phyloP scores from a whole-genome alignment of 441 rosid species.

The Codiaeum variegatum region DNA sequence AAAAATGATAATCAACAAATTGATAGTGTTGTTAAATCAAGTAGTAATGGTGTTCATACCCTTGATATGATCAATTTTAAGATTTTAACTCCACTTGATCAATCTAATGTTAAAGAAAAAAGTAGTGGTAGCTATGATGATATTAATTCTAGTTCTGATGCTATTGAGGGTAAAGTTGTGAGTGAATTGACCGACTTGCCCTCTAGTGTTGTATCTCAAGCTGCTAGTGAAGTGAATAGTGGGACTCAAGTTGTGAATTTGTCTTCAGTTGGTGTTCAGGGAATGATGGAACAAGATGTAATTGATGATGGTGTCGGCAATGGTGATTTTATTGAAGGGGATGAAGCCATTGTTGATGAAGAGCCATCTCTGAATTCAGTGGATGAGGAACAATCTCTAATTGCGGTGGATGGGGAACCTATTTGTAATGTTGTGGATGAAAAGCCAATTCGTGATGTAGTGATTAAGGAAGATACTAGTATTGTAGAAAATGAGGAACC shows the following conservation, averaged over 20 bases:
- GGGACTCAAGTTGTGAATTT: conserved; percentile 13
- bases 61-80: conserved; percentile 24
- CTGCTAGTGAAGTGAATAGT: conserved; percentile 23
- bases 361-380: conserved; percentile 15
- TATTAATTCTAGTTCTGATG: conserved; percentile 6
- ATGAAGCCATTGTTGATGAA: conserved; percentile 25
- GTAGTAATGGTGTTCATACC: background rate
- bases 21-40: conserved; percentile 16
- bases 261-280: conserved; percentile 13
- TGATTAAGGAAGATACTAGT: background rate
- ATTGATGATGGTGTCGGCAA: conserved; percentile 24
- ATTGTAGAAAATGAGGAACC: background rate
- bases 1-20: background rate
- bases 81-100: conserved; percentile 12
- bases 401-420: background rate
- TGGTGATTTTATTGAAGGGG: conserved; percentile 21
- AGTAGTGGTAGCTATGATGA: conserved; percentile 10
- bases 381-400: background rate
- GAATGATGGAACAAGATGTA: background rate
- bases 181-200: conserved; percentile 7
- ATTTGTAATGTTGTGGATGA: conserved; percentile 3
- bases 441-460: too few species aligned
- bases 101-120: conserved; percentile 17
- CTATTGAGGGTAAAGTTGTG: conserved; percentile 17
- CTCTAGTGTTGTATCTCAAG: conserved; percentile 18